Evolutionary conservation across 805 yeast genomes (phyloP).

Genomic region (Candida qinlingensis): DNA sequence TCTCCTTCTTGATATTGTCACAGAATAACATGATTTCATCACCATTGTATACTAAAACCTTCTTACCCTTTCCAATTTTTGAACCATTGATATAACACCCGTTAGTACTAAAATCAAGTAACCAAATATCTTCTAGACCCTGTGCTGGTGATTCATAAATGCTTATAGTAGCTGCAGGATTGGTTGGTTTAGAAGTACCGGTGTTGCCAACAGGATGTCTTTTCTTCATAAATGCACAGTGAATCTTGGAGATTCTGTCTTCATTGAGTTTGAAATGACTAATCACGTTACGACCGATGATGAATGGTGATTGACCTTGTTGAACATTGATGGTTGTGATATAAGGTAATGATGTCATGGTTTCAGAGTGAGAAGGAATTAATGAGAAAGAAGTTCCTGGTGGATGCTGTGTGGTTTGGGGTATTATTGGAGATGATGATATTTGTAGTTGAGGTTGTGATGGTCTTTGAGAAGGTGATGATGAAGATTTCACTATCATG

Average conservation of each 20-base stretch:
- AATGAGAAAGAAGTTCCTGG: constrained; percentile 61
- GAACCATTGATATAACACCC: constrained; percentile 66
- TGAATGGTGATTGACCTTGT: constrained; percentile 61
- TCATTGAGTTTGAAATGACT: constrained; percentile 63
- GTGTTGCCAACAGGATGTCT: constrained; percentile 52
- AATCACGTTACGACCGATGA: constrained; percentile 67
- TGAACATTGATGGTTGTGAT: constrained; percentile 48
- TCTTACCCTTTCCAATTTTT: constrained; percentile 56
- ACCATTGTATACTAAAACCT: constrained; percentile 54
- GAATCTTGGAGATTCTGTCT: constrained; percentile 76
- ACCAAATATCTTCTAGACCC: constrained; percentile 72
- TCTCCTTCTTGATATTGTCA: constrained; percentile 49
- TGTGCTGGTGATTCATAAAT: constrained; percentile 69
- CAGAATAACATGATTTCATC: constrained; percentile 63
- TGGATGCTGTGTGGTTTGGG: constrained; percentile 29
- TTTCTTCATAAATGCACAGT: constrained; percentile 63
- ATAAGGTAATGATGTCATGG: constrained; percentile 23
- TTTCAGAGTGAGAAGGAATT: constrained; percentile 43
- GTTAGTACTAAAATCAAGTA: constrained; percentile 75
- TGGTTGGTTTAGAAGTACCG: not conserved
- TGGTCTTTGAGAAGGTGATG: not conserved
- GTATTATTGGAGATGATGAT: constrained; percentile 17
- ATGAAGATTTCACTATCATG: not conserved
- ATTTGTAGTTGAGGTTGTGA: not conserved
- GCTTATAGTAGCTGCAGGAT: constrained; percentile 19